A percentile compares a stretch with the other conserved stretches of the same genome.
Evolutionary conservation across 2,329 filamentous ascomycete genomes (phyloP).

Genomic region (Tolypocladium endophyticum): DNA sequence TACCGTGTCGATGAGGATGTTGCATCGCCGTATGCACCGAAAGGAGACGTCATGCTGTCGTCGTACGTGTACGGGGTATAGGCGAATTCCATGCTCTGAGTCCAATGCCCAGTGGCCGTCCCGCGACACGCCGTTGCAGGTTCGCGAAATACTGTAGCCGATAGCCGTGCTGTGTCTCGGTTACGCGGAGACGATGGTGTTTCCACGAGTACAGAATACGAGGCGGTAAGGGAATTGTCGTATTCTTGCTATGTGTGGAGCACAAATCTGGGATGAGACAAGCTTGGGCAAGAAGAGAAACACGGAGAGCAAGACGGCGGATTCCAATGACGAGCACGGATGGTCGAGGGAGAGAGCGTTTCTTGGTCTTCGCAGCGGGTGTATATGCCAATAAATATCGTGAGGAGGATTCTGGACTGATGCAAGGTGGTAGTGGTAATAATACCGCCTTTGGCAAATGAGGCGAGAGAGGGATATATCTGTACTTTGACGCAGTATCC

Average conservation of each 20-base stretch:
- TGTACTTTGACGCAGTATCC: neutral
- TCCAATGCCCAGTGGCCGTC: neutral
- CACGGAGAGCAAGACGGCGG: neutral
- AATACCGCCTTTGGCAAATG: neutral
- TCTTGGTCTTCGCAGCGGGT: neutral
- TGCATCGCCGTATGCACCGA: neutral
- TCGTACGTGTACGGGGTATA: neutral
- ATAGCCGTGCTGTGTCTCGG: neutral
- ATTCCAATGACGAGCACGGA: neutral
- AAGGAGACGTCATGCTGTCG: neutral
- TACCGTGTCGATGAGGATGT: conserved; percentile 2
- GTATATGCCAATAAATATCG: neutral
- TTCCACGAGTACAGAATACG: neutral
- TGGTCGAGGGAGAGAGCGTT: neutral
- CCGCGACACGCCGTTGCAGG: neutral
- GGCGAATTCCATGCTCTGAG: neutral
- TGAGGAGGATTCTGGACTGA: neutral
- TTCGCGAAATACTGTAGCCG: neutral
- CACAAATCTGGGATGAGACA: neutral
- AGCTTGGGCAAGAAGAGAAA: neutral
- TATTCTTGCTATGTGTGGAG: neutral
- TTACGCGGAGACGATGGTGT: neutral
- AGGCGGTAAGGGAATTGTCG: neutral
- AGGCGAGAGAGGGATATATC: neutral
- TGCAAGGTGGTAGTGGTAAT: neutral